phyloP scores from a whole-genome alignment of 768 basidiomycete species.

The Trametes cubensis region DNA sequence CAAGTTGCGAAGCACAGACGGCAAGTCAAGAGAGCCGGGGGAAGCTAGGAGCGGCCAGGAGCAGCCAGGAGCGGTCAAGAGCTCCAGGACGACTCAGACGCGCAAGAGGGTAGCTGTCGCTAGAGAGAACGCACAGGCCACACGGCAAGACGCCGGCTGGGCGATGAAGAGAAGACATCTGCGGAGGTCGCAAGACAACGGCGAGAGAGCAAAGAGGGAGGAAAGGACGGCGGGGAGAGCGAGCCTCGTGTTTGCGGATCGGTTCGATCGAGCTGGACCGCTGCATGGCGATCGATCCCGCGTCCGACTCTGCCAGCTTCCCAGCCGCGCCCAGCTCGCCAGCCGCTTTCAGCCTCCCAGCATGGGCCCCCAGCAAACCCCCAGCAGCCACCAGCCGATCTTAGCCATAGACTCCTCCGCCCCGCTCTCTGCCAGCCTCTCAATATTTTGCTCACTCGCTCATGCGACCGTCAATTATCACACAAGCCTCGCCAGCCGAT shows the following conservation, averaged over 20 bases:
- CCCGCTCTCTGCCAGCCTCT: too few species aligned
- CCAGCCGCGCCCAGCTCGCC: not conserved
- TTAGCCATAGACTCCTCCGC: too few species aligned
- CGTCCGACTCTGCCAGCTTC: not conserved
- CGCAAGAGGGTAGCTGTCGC: too few species aligned
- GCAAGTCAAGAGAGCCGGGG: too few species aligned
- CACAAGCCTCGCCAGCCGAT: too few species aligned
- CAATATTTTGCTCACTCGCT: too few species aligned
- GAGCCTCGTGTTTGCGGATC: not conserved
- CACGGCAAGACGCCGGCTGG: not conserved
- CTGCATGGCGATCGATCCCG: conserved; percentile 3
- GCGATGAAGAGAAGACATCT: not conserved
- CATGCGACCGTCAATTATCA: too few species aligned
- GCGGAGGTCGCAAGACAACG: not conserved
- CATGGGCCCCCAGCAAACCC: not conserved
- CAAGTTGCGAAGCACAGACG: too few species aligned
- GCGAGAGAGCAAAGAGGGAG: not conserved
- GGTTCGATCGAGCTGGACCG: not conserved
- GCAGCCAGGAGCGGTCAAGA: too few species aligned
- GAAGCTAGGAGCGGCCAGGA: too few species aligned
- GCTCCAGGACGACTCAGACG: too few species aligned
- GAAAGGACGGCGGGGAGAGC: not conserved
- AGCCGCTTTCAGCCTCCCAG: not conserved
- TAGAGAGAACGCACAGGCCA: too few species aligned
- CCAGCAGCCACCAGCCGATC: not conserved